Evolutionary conservation across 148 eudicot genomes (phyloP).

Genomic region (Rhododendron kiyosumense): DNA sequence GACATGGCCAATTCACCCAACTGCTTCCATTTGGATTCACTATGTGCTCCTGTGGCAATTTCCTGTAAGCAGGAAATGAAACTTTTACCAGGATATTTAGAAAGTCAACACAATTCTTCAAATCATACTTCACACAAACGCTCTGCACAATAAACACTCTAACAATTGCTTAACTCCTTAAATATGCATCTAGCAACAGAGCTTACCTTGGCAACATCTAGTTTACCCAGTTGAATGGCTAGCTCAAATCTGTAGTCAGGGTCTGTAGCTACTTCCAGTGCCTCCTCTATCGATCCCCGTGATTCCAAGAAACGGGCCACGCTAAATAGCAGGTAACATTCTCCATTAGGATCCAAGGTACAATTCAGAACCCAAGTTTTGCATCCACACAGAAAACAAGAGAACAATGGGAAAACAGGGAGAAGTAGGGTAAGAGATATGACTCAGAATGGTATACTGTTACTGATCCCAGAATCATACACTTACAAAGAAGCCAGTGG

Average conservation of each 20-base stretch:
- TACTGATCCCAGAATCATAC: not conserved
- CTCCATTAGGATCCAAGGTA: conserved; percentile 7
- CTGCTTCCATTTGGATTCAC: conserved; percentile 98
- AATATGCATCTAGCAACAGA: conserved; percentile 2
- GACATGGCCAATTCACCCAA: conserved; percentile 99
- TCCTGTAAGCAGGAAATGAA: conserved; percentile 50
- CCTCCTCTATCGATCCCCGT: conserved; percentile 87
- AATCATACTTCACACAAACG: not conserved
- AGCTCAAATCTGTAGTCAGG: conserved; percentile 98
- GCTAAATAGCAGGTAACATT: conserved; percentile 25
- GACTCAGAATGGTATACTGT: too few species aligned
- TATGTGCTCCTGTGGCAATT: conserved; percentile 81
- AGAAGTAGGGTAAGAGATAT: not conserved
- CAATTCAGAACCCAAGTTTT: not conserved
- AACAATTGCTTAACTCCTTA: not conserved
- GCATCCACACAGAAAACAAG: conserved; percentile 4
- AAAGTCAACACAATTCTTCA: not conserved
- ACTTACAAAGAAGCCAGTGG: not conserved
- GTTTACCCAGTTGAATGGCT: conserved; percentile 90
- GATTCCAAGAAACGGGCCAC: conserved; percentile 98
- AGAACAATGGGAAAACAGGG: not conserved
- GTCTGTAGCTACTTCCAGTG: conserved; percentile 95
- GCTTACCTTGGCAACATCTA: conserved; percentile 77
- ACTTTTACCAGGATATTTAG: not conserved
- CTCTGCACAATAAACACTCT: not conserved